These are phyloP conservation scores for Saccharomycopsis javanensis DNA, from an alignment of 805 yeast genomes.

Conservation along the genomic window DNA sequence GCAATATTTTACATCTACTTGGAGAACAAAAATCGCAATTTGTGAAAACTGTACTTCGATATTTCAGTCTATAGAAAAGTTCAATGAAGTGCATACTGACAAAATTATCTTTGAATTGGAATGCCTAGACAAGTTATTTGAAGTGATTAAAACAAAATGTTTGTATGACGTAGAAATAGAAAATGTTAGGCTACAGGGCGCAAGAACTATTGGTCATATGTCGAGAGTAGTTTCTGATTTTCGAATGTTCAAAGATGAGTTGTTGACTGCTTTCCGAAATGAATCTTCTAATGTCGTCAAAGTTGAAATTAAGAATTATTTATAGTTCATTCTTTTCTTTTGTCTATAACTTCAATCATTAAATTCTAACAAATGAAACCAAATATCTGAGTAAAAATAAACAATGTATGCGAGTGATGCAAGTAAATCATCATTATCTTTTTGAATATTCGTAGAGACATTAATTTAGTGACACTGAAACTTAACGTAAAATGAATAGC, in stretches of 20 bases:
- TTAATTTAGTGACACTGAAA: too few species aligned
- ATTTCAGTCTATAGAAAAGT: conserved; percentile 15
- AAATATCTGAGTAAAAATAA: not conserved
- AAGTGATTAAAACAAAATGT: conserved; percentile 25
- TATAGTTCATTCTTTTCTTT: not conserved
- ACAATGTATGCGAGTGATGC: too few species aligned
- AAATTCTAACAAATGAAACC: not conserved
- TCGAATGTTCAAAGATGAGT: conserved; percentile 16
- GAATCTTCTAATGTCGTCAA: conserved; percentile 42
- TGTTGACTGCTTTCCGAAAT: conserved; percentile 22
- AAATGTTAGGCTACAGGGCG: conserved; percentile 45
- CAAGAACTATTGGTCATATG: conserved; percentile 28
- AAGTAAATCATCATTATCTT: too few species aligned
- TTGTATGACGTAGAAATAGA: conserved; percentile 39
- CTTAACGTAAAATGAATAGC: too few species aligned
- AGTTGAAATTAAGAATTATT: conserved; percentile 25
- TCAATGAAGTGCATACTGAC: not conserved
- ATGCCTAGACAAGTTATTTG: conserved; percentile 22
- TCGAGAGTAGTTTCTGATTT: conserved; percentile 19
- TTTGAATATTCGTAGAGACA: too few species aligned
- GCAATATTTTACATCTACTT: conserved; percentile 32
- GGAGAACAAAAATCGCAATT: conserved; percentile 49
- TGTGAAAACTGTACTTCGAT: conserved; percentile 32
- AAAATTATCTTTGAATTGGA: conserved; percentile 5
- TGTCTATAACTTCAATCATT: not conserved